Evolutionary conservation across 768 basidiomycete species (phyloP), one percentile per base, ranked within the genome.

Genomic region (Chalciporus chontae): DNA sequence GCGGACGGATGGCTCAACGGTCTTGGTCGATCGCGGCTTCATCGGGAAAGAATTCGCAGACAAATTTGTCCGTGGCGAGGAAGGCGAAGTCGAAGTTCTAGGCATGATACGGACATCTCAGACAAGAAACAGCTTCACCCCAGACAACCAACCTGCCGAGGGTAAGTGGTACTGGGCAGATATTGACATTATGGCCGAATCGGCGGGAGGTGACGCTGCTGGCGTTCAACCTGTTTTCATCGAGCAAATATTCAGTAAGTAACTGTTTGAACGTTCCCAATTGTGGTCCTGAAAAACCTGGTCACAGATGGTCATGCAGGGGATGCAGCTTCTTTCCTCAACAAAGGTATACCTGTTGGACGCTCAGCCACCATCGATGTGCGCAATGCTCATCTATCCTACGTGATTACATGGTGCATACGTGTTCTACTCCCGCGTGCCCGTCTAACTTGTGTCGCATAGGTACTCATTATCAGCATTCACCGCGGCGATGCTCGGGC

Each of bases 141-240:
- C 94, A 15, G 85, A 91, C 45, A 99, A 99, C 65, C 76, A 81
- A 38, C 86, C 89, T 0, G 77, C 78, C 40, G 76, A 80, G 45
- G 85, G 87, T 10, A 79, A 84, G 65, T 99, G 95, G 94, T 92
- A 90, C 60, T 99, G 93, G 89, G 80, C 81, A 17, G 92, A 98
- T 64, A 77, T 93, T 6, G 77, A 80, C 15, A 78, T 81, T 21
- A 92, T 99, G 84, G 83, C 86, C 7, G 75, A 84, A 43, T 77
- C 76, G 55, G 84, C 82, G 15, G 93, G 92, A 14, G 92, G 90
- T 1, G 79, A 83, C 49, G 64, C 71, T 6, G 80, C 78, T 17
- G 73, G 77, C 38, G 85, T 95, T 1, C 94, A 95, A 61, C 88
- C 91, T 27, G 92, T 98, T 0, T 81, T 91, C 52, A 73, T 97